Conservation (phyloP, 2,329 filamentous ascomycete species). For the Boeremia lycopersici region DNA sequence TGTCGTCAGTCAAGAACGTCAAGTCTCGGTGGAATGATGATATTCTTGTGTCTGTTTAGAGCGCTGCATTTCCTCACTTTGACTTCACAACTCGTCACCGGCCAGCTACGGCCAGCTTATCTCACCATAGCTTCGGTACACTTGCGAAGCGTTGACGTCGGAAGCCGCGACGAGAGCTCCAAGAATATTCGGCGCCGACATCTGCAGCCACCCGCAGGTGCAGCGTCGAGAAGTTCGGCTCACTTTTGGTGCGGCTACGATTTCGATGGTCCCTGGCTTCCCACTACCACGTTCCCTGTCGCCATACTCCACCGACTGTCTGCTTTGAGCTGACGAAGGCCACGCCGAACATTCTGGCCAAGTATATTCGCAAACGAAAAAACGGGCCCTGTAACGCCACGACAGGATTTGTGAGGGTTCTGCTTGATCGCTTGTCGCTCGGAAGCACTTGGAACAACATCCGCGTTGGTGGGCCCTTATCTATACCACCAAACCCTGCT, state of each 20-base stretch:
- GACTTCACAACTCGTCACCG: slow-evolving; percentile 3
- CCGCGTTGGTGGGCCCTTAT: slow-evolving; percentile 27
- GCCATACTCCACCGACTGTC: slow-evolving; percentile 31
- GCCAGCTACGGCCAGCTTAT: slow-evolving; percentile 21
- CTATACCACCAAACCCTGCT: slow-evolving; percentile 23
- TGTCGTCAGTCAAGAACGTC: slow-evolving; percentile 31
- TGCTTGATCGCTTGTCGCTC: slow-evolving; percentile 19
- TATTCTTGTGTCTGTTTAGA: not conserved
- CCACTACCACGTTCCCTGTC: slow-evolving; percentile 26
- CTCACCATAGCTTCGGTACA: slow-evolving; percentile 15
- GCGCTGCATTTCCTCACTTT: not conserved
- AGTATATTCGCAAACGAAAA: slow-evolving; percentile 27
- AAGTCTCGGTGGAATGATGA: not conserved
- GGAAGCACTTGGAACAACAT: slow-evolving; percentile 20
- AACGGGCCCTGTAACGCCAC: slow-evolving; percentile 28
- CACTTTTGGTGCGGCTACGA: slow-evolving; percentile 21
- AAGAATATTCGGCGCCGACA: slow-evolving; percentile 26
- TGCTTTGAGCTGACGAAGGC: slow-evolving; percentile 32
- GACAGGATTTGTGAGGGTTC: slow-evolving; percentile 18
- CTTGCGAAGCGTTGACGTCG: slow-evolving; percentile 18
- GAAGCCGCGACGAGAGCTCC: slow-evolving; percentile 17
- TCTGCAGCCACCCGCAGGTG: slow-evolving; percentile 34
- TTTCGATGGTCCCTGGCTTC: slow-evolving; percentile 30
- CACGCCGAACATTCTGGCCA: slow-evolving; percentile 43
- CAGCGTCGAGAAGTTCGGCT: slow-evolving; percentile 23